Conservation (phyloP, 805 yeast genomes). For the Kodamaea kakaduensis region DNA sequence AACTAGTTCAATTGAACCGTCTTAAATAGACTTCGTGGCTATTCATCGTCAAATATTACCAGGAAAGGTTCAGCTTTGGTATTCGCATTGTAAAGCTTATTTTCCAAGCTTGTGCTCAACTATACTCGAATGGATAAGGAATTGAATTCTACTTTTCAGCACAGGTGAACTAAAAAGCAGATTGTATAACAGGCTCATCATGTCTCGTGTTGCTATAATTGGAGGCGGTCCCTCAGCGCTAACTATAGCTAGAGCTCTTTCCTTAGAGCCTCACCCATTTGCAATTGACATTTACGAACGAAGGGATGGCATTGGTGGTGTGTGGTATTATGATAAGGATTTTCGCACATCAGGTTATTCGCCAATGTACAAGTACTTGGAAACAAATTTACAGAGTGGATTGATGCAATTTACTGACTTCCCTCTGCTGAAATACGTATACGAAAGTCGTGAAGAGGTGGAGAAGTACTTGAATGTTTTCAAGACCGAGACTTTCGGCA, state of each 20-base stretch:
- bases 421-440: constrained; percentile 17
- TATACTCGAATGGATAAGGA: too few relatives aligned
- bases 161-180: too few relatives aligned
- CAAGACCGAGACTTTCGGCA: too few relatives aligned
- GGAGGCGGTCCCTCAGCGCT: constrained; percentile 27
- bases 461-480: constrained; percentile 14
- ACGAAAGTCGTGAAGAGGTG: constrained; percentile 17
- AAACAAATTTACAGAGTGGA: constrained; percentile 42
- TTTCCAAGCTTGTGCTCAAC: too few relatives aligned
- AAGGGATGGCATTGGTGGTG: constrained; percentile 38
- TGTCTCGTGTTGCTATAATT: constrained; percentile 18
- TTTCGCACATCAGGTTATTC: constrained; percentile 10
- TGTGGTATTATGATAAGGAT: constrained; percentile 36
- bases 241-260: constrained; percentile 23
- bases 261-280: constrained; percentile 20
- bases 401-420: constrained; percentile 44
- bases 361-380: constrained; percentile 23
- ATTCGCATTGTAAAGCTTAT: too few relatives aligned
- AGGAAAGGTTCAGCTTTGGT: too few relatives aligned
- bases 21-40: too few relatives aligned
- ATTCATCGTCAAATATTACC: too few relatives aligned
- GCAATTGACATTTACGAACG: constrained; percentile 40
- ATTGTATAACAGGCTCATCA: too few relatives aligned
- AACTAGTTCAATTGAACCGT: too few relatives aligned
- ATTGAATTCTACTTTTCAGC: too few relatives aligned